Evolutionary conservation across 148 eudicot genomes (phyloP), one percentile per base, ranked within the genome.

Genomic region (Cornus suecica): DNA sequence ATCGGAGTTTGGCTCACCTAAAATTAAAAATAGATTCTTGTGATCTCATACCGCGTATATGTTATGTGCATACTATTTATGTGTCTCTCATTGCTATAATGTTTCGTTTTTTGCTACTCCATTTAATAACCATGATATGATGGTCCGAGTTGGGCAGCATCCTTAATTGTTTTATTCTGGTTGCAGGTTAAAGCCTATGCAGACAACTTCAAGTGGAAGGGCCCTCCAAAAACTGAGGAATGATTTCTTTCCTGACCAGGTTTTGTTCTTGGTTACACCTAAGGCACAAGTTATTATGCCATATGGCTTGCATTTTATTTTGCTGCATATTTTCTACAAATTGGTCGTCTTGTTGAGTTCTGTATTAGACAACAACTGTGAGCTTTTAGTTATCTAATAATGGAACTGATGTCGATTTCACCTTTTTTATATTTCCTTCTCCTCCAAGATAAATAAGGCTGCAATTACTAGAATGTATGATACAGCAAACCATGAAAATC

Each of bases 201-300:
- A 28, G 88, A 87, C 79, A 87, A 87, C 85, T 87, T 87, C 82
- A 87, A 85, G 77, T 87, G 90, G 90, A 87, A 87, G 85, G 90
- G 90, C 23, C 87, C 63, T 75, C 82, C 87, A 0, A 68, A 83
- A 75, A 26, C 86, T 11, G 74, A 64, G 72, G 76, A 66, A 73
- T 73, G 69, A 69, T 66, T 58, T 42, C 16, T 15, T 20, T 28
- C 32, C 24, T 13, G 1, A 14, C 64, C 27, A 29, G 10, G 10
- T 32, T 22, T 60, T 58, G 10, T 28, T 14, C 3, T 30, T 54
- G 58, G 16, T 32, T 37, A 28, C 25, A 29, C 34, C 56, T 5
- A 22, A 34, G 58, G 60, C 66, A 18, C 56, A n/a, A 68, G n/a
- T n/a, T n/a, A 66, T 18, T 27, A 13, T 37, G 63, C 45, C 32